These are phyloP conservation scores for Populus deltoides DNA, from an alignment of 345 rosid genomes.

Conservation along the genomic window DNA sequence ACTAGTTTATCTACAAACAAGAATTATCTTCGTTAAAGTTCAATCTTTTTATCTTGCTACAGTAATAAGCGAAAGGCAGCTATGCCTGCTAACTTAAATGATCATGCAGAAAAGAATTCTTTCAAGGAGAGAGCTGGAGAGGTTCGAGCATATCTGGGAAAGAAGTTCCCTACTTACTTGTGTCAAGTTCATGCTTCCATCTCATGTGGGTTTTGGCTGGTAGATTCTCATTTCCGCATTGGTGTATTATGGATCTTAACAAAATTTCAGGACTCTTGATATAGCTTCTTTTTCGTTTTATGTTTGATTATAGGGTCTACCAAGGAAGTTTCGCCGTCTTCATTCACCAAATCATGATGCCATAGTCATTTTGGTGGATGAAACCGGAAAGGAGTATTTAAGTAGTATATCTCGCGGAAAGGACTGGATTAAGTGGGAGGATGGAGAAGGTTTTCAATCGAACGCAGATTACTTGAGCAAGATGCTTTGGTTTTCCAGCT, in stretches of 20 bases:
- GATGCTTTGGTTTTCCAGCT: slow-evolving; percentile 31
- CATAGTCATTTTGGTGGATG: slow-evolving; percentile 21
- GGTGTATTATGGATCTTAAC: neutral
- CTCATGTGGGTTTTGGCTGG: slow-evolving; percentile 34
- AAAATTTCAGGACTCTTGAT: neutral
- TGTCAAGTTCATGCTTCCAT: slow-evolving; percentile 18
- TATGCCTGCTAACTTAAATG: neutral
- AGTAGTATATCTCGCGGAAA: slow-evolving; percentile 18
- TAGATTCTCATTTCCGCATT: slow-evolving; percentile 3
- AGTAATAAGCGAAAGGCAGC: neutral
- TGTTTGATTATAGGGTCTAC: slow-evolving; percentile 9
- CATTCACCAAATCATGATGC: slow-evolving; percentile 30
- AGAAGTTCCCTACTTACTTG: slow-evolving; percentile 16
- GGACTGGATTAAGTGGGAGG: slow-evolving; percentile 23
- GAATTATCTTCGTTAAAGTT: neutral
- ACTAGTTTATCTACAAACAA: neutral
- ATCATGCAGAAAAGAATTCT: neutral
- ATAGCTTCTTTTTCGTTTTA: neutral
- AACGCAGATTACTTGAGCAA: slow-evolving; percentile 15
- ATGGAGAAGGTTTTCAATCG: slow-evolving; percentile 26
- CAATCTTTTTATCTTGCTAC: neutral
- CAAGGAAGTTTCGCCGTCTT: slow-evolving; percentile 2
- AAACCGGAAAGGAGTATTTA: neutral
- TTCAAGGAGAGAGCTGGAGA: slow-evolving; percentile 15
- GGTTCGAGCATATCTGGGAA: slow-evolving; percentile 10